Percentiles rank a stretch among this genome's conserved stretches.
Conservation (phyloP, 768 basidiomycete species). For the Boletus reticuloceps region DNA sequence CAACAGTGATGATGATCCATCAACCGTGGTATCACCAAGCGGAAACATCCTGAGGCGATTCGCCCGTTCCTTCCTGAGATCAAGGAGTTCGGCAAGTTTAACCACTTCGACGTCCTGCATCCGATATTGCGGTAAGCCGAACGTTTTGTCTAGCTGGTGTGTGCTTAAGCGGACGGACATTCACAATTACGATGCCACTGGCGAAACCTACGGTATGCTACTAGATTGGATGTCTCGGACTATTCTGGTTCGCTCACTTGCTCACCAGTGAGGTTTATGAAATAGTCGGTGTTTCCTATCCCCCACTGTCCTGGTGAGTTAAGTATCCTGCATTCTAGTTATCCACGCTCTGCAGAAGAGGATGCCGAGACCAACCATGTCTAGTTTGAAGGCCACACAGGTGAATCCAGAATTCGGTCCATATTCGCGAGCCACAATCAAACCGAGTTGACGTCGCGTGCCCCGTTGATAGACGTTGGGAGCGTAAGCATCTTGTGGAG, state of each 20-base stretch:
- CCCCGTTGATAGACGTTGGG: slow-evolving; percentile 43
- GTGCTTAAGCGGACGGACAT: slow-evolving; percentile 40
- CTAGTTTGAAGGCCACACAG: slow-evolving; percentile 61
- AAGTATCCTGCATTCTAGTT: slow-evolving; percentile 29
- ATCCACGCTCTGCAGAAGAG: slow-evolving; percentile 48
- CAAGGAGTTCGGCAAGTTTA: slow-evolving; percentile 46
- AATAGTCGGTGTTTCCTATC: slow-evolving; percentile 46
- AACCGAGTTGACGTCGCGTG: neutral
- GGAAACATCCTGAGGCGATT: slow-evolving; percentile 47
- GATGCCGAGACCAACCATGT: slow-evolving; percentile 51
- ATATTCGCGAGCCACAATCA: no score
- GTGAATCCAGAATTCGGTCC: slow-evolving; percentile 22
- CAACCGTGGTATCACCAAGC: slow-evolving; percentile 46
- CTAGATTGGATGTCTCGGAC: neutral
- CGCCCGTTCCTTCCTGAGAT: slow-evolving; percentile 54
- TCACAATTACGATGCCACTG: slow-evolving; percentile 41
- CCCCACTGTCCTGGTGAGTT: neutral
- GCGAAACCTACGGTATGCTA: slow-evolving; percentile 45
- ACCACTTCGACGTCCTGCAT: slow-evolving; percentile 51
- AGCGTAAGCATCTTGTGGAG: slow-evolving; percentile 58
- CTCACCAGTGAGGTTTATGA: slow-evolving; percentile 57
- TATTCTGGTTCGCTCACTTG: neutral
- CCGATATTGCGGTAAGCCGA: slow-evolving; percentile 39
- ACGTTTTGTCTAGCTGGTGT: neutral
- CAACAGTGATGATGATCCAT: slow-evolving; percentile 42